Base-by-base conservation (phyloP, 2,329 filamentous ascomycete species). In the Fusarium graminum region DNA sequence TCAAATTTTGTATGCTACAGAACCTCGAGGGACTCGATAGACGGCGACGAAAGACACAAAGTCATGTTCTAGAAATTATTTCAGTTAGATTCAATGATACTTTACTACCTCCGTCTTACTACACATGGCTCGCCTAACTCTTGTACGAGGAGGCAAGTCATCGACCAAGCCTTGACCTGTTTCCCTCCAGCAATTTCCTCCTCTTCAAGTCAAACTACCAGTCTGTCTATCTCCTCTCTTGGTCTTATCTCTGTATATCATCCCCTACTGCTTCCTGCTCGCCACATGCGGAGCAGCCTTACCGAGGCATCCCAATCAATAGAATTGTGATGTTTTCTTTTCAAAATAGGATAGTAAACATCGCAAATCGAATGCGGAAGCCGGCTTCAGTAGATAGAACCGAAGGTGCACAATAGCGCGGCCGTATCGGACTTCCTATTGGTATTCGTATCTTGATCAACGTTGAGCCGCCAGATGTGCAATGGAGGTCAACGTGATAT, bases 401-500 rank as follows among this genome's bases (percentile, higher is more conserved):
- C 28, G 51, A 39, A 62, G 32, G 38, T 50, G 45, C 17, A 55
- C n/a, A 46, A 34, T 44, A 22, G 29, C 34, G 40, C 30, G 44
- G 40, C 36, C 51, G 49, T 43, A 32, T 44, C 36, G 19, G 38
- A 52, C 51, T 53, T 58, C 30, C 45, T 34, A 29, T 19, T 38
- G 17, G 29, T 19, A 42, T 40, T 54, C 39, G 44, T 29, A 38
- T 45, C 38, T 43, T 43, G 22, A 51, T 49, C 52, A 39, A 38
- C 34, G 32, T 28, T 52, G 46, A 38, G 40, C 34, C 39, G 47
- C 60, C 55, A 39, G 41, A 44, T 39, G 69, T 73, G 69, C 71
- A 73, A 73, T 73, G 71, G 59, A 45, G 38, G 49, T 51, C 39
- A 55, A 57, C 36, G 45, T 41, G 22, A 36, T 47, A 40, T 28